Percentiles rank a stretch among this genome's conserved stretches.
phyloP scores from a whole-genome alignment of 169 alveolate species.

The Pseudocohnilembus persalinus region DNA sequence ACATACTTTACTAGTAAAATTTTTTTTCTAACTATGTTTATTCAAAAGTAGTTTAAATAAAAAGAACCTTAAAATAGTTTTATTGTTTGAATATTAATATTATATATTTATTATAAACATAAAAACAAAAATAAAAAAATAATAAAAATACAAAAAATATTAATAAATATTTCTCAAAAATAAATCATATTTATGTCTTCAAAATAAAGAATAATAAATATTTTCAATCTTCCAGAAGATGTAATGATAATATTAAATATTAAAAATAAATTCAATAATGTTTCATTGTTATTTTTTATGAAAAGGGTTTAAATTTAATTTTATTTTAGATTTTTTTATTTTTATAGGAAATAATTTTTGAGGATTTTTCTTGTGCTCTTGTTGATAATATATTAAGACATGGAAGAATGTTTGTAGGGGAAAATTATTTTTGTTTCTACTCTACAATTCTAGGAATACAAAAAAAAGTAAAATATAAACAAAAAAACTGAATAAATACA shows the following conservation, averaged over 20 bases:
- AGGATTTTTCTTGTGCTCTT: conserved; percentile 42
- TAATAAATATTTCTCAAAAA: not conserved
- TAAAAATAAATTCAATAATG: not conserved
- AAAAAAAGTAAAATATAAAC: conserved; percentile 3
- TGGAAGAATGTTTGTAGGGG: conserved; percentile 48
- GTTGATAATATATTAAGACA: conserved; percentile 29
- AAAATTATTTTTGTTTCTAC: conserved; percentile 44
- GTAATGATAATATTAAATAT: not conserved
- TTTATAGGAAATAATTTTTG: conserved; percentile 38
- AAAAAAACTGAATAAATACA: not conserved
- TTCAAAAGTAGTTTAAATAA: not conserved
- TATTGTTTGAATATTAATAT: not conserved
- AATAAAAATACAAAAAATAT: too few species aligned
- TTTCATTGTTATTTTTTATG: too few species aligned
- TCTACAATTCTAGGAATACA: conserved; percentile 37
- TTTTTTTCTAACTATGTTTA: too few species aligned
- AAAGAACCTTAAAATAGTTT: not conserved
- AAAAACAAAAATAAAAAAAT: not conserved
- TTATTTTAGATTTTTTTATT: too few species aligned
- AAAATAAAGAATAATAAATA: not conserved
- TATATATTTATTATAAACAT: too few species aligned
- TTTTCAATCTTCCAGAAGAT: not conserved
- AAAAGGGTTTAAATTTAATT: too few species aligned
- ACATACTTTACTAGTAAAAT: too few species aligned
- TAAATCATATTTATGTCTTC: not conserved